Evolutionary conservation across 805 yeast genomes (phyloP), one percentile per base, ranked within the genome.

Genomic region (Lipomyces chichibuensis): DNA sequence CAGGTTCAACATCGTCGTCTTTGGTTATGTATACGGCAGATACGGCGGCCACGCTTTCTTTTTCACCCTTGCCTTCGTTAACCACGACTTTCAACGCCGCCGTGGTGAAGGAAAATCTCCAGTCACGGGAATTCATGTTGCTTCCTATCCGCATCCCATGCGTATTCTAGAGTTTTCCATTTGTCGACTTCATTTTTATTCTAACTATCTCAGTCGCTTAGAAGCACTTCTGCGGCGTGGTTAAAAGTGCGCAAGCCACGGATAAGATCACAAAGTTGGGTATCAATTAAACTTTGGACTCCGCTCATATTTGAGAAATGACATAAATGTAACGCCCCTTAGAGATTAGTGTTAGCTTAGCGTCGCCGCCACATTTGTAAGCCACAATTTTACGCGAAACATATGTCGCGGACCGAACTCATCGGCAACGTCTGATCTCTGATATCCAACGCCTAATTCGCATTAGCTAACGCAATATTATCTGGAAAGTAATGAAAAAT

Each of bases 11-110:
- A n/a, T 52, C 57, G 25, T 57, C 53, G n/a, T 37, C n/a, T 29
- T 29, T 60, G 51, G 60, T 32, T 33, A 65, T 35, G 35, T 65
- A 64, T 2, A 60, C 61, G n/a, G 60, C 65, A 46, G 65, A 62
- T 2, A 59, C 69, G 23, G 65, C 59, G 20, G 43, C 63, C 17
- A 17, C 17, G 43, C 17, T 37, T 65, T 62, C 29, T 23, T 25
- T 32, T 57, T 11, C 54, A 17, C 9, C 13, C 43, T 29, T 5
- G 32, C 32, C 7, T 29, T 29, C 32, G 32, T 20, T 9, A 11
- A 43, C 52, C 11, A 62, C 39, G 37, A 59, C 66, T 14, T 59
- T 63, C 5, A 59, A 37, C 37, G 66, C 62, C 17, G 37, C 63
- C 2, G 63, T 51, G 35, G 66, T 39, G n/a, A 53, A 59, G 17